Evolutionary conservation across 805 yeast species (phyloP).

Genomic region (Diddensiella santjacobensis): DNA sequence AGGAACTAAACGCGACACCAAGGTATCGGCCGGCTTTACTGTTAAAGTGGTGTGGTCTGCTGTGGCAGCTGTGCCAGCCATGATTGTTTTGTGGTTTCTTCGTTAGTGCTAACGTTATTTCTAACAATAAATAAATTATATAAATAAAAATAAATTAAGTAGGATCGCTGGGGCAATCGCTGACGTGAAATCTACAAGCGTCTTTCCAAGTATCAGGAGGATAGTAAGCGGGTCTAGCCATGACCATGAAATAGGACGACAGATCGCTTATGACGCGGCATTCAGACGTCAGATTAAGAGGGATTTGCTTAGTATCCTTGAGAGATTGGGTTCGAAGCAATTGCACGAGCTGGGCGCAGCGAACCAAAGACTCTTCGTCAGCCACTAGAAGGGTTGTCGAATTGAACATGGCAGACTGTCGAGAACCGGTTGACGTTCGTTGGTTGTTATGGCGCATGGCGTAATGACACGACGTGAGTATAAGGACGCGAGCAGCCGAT

Average conservation of each 20-base stretch:
- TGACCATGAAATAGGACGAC: no score
- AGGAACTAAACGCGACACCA: background rate
- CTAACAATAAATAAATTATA: no score
- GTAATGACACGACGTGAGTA: background rate
- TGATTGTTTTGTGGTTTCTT: background rate
- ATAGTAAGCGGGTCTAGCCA: background rate
- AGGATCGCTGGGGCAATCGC: no score
- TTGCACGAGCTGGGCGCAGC: background rate
- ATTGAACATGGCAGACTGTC: background rate
- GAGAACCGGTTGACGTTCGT: background rate
- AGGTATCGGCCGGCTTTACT: background rate
- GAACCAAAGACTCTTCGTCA: background rate
- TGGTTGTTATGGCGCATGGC: no score
- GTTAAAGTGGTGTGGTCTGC: background rate
- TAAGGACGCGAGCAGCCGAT: background rate
- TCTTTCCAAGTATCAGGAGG: background rate
- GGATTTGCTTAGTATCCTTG: background rate
- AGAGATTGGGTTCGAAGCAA: background rate
- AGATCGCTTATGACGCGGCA: no score
- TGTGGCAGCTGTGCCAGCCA: constrained; percentile 1
- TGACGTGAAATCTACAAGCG: no score
- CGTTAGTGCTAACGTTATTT: no score
- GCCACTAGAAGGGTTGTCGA: background rate
- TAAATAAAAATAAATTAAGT: no score
- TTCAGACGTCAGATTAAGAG: no score